Evolutionary conservation across 768 basidiomycete genomes (phyloP), one percentile per base, ranked within the genome.

Genomic region (Kwoniella heveanensis): DNA sequence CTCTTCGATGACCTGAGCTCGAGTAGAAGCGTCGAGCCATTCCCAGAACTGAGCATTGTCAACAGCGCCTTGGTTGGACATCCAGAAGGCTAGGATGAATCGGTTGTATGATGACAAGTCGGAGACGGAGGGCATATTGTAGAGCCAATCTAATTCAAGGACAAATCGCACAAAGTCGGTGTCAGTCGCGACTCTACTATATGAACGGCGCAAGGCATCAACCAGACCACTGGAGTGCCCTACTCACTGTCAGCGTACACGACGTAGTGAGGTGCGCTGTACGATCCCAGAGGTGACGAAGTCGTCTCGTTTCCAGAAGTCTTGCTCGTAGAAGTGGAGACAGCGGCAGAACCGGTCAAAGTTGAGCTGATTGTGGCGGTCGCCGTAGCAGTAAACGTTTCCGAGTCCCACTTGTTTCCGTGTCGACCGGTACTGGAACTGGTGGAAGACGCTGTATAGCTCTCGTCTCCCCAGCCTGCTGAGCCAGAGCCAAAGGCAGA

Each of bases 1-100:
- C 57, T 85, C 81, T 0, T 83, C 74, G 69, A 86, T 83, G 67
- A 86, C 78, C 30, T 81, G 73, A 46, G 83, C 69, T 36, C 87
- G 83, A 54, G 86, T 60, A 7, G 44, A 46, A 3, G 56, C 46
- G 5, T 58, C 39, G 30, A 68, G 63, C 50, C 61, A 53, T 15
- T 64, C 66, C 73, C 73, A 75, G 32, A 63, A 63, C 37, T 66
- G 59, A n/a, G 73, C 73, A 37, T 75, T 61, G 54, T 80, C 79
- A 1, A 71, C 75, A 2, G 79, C 69, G 17, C 79, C 79, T 21
- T 22, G 22, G 29, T 69, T 55, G 3, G 69, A 65, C 68, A 80
- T 72, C 79, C 79, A 80, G 68, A 80, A 80, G 0, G 79, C 77
- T 13, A 80, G 71, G 50, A 80, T 71, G 62, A 78, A 78, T 13